Conservation (phyloP, 169 alveolate genomes). For the Eimeria mitis region DNA sequence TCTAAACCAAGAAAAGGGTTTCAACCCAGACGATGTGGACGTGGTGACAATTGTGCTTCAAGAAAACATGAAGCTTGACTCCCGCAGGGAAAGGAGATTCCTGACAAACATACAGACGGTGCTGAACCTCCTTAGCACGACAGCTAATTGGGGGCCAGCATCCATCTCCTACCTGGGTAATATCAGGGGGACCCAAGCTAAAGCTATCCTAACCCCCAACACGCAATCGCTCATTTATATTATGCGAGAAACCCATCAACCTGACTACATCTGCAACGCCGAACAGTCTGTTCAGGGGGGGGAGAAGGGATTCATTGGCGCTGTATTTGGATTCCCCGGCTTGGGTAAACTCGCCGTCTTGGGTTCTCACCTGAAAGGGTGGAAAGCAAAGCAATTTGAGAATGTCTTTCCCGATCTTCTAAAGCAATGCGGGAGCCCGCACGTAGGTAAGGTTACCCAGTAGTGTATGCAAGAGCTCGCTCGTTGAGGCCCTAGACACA, state of each 20-base stretch:
- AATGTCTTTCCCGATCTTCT: background rate
- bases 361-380: slow-evolving; percentile 58
- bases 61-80: slow-evolving; percentile 11
- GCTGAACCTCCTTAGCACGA: background rate
- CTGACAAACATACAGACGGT: background rate
- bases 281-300: background rate
- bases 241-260: slow-evolving; percentile 4
- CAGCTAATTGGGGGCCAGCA: slow-evolving; percentile 29
- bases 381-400: slow-evolving; percentile 13
- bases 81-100: background rate
- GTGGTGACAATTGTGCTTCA: slow-evolving; percentile 20
- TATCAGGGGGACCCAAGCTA: slow-evolving; percentile 26
- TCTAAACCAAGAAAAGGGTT: slow-evolving; percentile 9
- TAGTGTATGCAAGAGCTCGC: background rate
- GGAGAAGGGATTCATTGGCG: slow-evolving; percentile 55
- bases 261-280: background rate
- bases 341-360: slow-evolving; percentile 29
- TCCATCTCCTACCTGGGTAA: slow-evolving; percentile 3
- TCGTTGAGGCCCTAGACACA: background rate
- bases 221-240: slow-evolving; percentile 18
- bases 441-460: background rate
- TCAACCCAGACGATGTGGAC: slow-evolving; percentile 25
- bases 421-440: background rate
- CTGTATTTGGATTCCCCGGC: background rate
- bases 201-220: background rate